Evolutionary conservation across 768 basidiomycete species (phyloP).

Genomic region (Mycena capillaripes): DNA sequence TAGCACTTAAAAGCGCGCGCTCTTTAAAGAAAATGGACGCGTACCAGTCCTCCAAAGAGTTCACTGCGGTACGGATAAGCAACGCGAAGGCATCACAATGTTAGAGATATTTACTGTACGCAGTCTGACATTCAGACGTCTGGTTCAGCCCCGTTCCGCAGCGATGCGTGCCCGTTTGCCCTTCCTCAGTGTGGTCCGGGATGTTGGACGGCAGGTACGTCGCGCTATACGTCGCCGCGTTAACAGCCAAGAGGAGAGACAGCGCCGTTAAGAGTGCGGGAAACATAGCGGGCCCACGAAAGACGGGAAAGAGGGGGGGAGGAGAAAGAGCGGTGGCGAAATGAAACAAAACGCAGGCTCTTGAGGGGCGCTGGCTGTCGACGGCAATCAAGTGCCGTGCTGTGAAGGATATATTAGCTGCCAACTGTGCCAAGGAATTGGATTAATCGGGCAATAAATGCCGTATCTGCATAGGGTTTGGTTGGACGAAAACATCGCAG

Average conservation of each 20-base stretch:
- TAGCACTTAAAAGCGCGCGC: neutral
- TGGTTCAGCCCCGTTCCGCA: constrained; percentile 63
- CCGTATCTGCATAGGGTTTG: neutral
- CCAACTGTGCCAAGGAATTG: no score
- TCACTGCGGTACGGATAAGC: constrained; percentile 6
- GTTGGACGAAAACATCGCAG: no score
- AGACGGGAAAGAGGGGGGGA: no score
- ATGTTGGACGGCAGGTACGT: constrained; percentile 54
- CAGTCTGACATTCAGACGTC: constrained; percentile 66
- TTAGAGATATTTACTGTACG: constrained; percentile 52
- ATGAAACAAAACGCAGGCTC: neutral
- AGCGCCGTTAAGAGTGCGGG: neutral
- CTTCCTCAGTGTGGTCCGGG: constrained; percentile 51
- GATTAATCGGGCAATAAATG: neutral
- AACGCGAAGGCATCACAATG: neutral
- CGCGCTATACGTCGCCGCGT: constrained; percentile 46
- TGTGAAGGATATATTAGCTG: neutral
- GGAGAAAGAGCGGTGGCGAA: neutral
- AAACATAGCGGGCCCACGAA: no score
- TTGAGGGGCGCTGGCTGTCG: no score
- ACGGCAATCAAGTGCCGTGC: neutral
- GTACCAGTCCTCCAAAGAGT: constrained; percentile 34
- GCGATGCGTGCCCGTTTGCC: constrained; percentile 64
- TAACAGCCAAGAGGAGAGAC: neutral
- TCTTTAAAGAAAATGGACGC: neutral